Base-by-base conservation (phyloP, 2,329 filamentous ascomycete genomes). In the Penicillium janthinellum region DNA sequence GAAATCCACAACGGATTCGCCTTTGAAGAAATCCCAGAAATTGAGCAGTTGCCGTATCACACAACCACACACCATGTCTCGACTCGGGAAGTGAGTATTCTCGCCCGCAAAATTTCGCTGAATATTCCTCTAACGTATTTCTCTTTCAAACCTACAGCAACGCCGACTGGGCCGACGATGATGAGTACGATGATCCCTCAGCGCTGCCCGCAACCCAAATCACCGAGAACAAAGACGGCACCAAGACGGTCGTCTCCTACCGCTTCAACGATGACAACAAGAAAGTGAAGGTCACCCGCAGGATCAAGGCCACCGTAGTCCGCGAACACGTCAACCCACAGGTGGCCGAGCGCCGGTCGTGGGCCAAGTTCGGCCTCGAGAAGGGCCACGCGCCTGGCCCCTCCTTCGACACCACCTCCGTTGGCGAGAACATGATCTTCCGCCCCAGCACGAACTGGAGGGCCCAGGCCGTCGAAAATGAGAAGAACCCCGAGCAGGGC, bases 361-460 rank as follows among this genome's bases (percentile, higher is more conserved):
- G 94, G 94, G 69, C 84, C 71, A 99, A 99, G 83, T 98, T 99
- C 77, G 95, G 95, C 44, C 82, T 88, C 60, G 93, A 94, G 74
- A 91, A 90, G 77, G 94, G 92, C 79, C 92, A 97, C 79, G 80
- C 87, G 62, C 76, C 86, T 2, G 95, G 95, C 37, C 95, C 95
- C 49, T 90, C 91, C 65, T 83, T 87, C 69, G 92, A 96, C 78
- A 98, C 94, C 60, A 97, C 94, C 57, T 92, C 88, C 42, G 90
- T 98, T 44, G 95, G 91, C 72, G 95, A 99, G 83, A 99, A 99
- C 84, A 98, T 99, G 79, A 88, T 96, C 76, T 98, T 99, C 89
- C 86, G 91, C 66, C 95, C 94, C 41, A 90, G 88, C 76, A 86
- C 91, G 71, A 96, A 96, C 84, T 99, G 92, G 93, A 94, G 93